Conservation (phyloP, 192 early-diverging fungal species). For the Coemansia sp. region DNA sequence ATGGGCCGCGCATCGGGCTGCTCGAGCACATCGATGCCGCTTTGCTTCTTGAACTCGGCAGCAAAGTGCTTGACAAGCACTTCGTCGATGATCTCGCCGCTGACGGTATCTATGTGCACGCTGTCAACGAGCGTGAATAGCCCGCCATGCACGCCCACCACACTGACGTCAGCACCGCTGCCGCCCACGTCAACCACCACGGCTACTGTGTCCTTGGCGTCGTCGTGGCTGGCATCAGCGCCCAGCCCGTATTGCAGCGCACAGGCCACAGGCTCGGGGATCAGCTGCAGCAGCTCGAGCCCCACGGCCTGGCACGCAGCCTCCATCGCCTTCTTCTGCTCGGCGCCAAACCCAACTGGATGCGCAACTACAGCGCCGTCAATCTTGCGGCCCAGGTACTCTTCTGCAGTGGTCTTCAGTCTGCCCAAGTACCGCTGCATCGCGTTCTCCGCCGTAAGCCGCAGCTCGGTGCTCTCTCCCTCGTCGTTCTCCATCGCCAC, state of each 20-base stretch:
- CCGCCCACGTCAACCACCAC: slow-evolving; percentile 89
- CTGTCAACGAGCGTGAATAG: slow-evolving; percentile 77
- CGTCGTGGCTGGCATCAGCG: slow-evolving; percentile 49
- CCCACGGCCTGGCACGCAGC: slow-evolving; percentile 73
- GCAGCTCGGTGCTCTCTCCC: slow-evolving; percentile 47
- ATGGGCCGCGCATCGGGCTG: slow-evolving; percentile 67
- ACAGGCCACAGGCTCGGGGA: slow-evolving; percentile 89
- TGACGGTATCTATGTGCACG: slow-evolving; percentile 73
- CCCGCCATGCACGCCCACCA: slow-evolving; percentile 77
- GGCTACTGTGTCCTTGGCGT: slow-evolving; percentile 70
- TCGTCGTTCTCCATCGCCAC: slow-evolving; percentile 61
- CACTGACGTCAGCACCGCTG: slow-evolving; percentile 77
- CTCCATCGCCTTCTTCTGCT: slow-evolving; percentile 66
- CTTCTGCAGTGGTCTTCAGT: slow-evolving; percentile 85
- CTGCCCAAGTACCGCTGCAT: slow-evolving; percentile 76
- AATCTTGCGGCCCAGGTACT: slow-evolving; percentile 77
- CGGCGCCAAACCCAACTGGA: slow-evolving; percentile 80
- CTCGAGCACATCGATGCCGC: slow-evolving; percentile 69
- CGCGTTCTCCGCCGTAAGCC: slow-evolving; percentile 71
- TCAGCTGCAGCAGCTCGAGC: slow-evolving; percentile 74
- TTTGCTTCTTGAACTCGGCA: slow-evolving; percentile 86
- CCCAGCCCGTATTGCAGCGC: slow-evolving; percentile 80
- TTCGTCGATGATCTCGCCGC: slow-evolving; percentile 85
- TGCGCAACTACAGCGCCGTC: slow-evolving; percentile 81
- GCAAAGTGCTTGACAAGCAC: slow-evolving; percentile 77